Base-by-base conservation (phyloP, 1,284 basidiomycete species). In the Ustilago lituana region DNA sequence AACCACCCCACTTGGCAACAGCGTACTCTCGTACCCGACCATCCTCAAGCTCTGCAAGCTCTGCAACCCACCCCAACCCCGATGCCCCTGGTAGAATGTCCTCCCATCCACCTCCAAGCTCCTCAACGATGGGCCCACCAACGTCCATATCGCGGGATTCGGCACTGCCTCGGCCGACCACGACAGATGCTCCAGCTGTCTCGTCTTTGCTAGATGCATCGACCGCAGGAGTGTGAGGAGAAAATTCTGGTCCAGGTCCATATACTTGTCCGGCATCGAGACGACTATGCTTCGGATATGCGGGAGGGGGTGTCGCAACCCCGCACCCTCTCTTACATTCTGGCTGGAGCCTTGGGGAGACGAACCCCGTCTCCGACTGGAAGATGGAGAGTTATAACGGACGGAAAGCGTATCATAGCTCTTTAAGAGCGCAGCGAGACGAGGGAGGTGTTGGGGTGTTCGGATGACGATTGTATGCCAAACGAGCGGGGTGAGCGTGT, bases 31-130 rank as follows among this genome's bases (percentile, higher is more conserved):
- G 40, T 62, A 71, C 31, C 54, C 58, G 0, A 49, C 49, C 54
- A 71, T 50, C 29, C 11, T 58, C 11, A 71, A 46, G 14, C 47
- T 52, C 48, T 64, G 54, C 31, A 71, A 27, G 41, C 41, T 48
- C 17, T 47, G 17, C 27, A 66, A 33, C 9, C 35, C 41, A 9
- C 17, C 39, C 44, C 49, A 44, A 3, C 38, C 49, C 36, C 24
- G 23, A 29, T 70, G 55, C 8, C 68, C 68, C n/a, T 59, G 55
- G 17, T 51, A 59, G 5, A 65, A 65, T 26, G 51, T 55, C 47
- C 56, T 50, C 5, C 55, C 46, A 23, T 65, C 58, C 14, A 71
- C 23, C 47, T 59, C 52, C 4, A 65, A 12, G 12, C 51, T 52
- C 27, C 19, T 51, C 22, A 65, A 15, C 7, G 27, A 31, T 5